Evolutionary conservation across 2,329 filamentous ascomycete species (phyloP).

Genomic region (Blastomyces gilchristii): DNA sequence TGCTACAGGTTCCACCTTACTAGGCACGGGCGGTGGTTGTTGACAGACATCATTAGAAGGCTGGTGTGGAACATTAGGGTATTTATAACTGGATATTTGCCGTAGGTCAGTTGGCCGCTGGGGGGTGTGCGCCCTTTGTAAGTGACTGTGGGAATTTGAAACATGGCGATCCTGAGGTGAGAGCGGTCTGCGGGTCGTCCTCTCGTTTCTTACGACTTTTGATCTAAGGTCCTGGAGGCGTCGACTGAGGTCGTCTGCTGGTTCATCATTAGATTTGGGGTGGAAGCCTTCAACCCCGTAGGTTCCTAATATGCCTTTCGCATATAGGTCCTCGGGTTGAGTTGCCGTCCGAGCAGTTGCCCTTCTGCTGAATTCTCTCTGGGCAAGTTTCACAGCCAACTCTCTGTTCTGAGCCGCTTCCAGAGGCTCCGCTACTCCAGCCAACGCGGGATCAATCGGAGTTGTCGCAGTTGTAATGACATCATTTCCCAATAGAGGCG

Average conservation of each 20-base stretch:
- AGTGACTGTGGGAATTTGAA: background rate
- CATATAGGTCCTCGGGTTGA: background rate
- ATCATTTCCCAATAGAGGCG: conserved; percentile 11
- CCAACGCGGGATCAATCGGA: conserved; percentile 48
- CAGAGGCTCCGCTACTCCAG: conserved; percentile 50
- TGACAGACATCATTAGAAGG: conserved; percentile 20
- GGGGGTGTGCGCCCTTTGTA: background rate
- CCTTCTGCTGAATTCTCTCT: conserved; percentile 58
- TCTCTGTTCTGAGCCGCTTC: conserved; percentile 63
- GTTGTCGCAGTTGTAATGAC: conserved; percentile 8
- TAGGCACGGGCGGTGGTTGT: conserved; percentile 20
- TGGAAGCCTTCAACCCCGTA: background rate
- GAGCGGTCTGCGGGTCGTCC: background rate
- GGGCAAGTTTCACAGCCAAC: conserved; percentile 65
- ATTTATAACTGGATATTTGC: conserved; percentile 28
- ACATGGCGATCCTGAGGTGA: background rate
- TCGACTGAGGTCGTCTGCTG: conserved; percentile 11
- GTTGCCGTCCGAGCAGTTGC: conserved; percentile 43
- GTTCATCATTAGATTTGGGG: background rate
- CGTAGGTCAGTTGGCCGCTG: conserved; percentile 13
- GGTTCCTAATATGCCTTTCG: background rate
- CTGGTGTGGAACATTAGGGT: conserved; percentile 35
- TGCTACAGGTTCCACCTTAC: conserved; percentile 20
- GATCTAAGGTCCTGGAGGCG: conserved; percentile 21
- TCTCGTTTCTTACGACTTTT: conserved; percentile 15